Percentiles rank a stretch among this genome's conserved stretches.
phyloP scores from a whole-genome alignment of 192 early-diverging fungal genomes.

The Coemansia sp. region DNA sequence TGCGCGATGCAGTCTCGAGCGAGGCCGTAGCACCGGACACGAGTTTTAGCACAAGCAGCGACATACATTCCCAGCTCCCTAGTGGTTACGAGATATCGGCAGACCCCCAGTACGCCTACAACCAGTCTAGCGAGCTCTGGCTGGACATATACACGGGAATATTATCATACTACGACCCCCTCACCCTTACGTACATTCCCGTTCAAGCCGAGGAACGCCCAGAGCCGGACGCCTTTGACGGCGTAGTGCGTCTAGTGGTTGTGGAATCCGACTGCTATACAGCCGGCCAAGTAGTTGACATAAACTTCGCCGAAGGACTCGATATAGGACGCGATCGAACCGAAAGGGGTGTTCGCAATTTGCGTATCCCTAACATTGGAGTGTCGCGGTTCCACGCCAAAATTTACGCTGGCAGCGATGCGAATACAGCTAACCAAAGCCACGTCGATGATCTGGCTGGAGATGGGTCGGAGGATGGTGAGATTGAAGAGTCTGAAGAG shows the following conservation, averaged over 20 bases:
- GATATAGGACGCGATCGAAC: constrained; percentile 62
- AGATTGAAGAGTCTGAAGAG: constrained; percentile 18
- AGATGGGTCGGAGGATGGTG: constrained; percentile 41
- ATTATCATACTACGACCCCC: constrained; percentile 58
- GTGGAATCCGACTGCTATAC: constrained; percentile 52
- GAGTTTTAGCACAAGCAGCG: background rate
- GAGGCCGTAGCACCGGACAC: background rate
- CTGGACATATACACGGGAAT: constrained; percentile 57
- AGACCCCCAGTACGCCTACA: constrained; percentile 54
- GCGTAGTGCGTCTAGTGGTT: constrained; percentile 62
- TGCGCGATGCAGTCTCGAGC: background rate
- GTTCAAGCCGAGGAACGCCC: constrained; percentile 14
- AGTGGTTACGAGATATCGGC: constrained; percentile 43
- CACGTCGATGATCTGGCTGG: background rate
- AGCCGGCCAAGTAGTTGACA: constrained; percentile 54
- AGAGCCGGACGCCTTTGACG: constrained; percentile 10
- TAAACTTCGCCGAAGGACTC: constrained; percentile 59
- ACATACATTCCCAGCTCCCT: constrained; percentile 4
- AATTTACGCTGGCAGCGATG: constrained; percentile 44
- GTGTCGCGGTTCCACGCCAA: constrained; percentile 67
- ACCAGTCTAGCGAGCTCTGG: constrained; percentile 54
- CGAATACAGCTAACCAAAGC: constrained; percentile 23
- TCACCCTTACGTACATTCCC: constrained; percentile 58
- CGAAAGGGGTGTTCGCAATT: constrained; percentile 39
- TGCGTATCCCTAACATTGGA: constrained; percentile 67